Percentiles rank a stretch among this genome's conserved stretches.
Conservation (phyloP, 2,329 filamentous ascomycete genomes). For the Proliferodiscus dingleyae region DNA sequence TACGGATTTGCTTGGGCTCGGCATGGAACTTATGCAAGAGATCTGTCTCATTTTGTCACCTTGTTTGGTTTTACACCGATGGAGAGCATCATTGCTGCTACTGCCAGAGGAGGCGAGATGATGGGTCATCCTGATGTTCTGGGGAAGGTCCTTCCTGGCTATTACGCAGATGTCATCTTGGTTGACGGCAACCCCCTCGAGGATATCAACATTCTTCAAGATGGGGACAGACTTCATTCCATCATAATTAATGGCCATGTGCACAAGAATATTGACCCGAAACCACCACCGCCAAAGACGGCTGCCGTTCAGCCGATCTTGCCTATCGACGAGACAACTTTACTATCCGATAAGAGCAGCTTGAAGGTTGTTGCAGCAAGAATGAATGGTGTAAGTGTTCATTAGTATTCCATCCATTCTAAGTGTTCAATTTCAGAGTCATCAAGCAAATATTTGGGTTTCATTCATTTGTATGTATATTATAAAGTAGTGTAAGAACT, state of each 20-base stretch:
- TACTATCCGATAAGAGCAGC: no score
- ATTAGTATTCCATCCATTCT: no score
- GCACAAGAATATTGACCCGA: no score
- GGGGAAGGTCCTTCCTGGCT: slow-evolving; percentile 36
- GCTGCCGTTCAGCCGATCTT: no score
- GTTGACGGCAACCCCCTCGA: slow-evolving; percentile 41
- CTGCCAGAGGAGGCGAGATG: slow-evolving; percentile 33
- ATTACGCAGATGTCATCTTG: slow-evolving; percentile 39
- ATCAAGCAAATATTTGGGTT: no score
- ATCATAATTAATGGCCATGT: slow-evolving; percentile 44
- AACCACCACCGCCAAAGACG: no score
- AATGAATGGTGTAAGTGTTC: no score
- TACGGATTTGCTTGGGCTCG: slow-evolving; percentile 43
- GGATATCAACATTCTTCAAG: slow-evolving; percentile 36
- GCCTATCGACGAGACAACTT: no score
- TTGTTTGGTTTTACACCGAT: slow-evolving; percentile 39
- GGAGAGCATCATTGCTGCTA: slow-evolving; percentile 40
- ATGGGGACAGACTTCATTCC: slow-evolving; percentile 38
- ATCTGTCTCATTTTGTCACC: slow-evolving; percentile 41
- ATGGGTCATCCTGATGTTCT: slow-evolving; percentile 37
- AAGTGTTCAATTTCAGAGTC: no score
- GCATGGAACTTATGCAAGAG: slow-evolving; percentile 41
- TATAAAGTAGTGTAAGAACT: no score
- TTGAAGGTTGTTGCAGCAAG: no score
- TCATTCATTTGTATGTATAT: no score